Evolutionary conservation across 257 asterid species (phyloP), one percentile per base, ranked within the genome.

Genomic region (Jasminum sambac): DNA sequence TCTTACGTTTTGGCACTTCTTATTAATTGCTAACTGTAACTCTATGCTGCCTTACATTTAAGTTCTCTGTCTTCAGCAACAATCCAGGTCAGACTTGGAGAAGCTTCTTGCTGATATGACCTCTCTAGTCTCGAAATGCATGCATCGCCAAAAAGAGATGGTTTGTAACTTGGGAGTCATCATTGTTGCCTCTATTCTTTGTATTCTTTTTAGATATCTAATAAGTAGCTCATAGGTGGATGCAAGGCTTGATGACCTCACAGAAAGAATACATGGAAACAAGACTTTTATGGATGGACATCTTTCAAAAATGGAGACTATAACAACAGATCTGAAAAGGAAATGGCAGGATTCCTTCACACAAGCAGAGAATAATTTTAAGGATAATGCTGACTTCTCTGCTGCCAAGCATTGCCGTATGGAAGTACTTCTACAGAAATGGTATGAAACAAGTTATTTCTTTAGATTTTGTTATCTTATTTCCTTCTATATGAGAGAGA

Each of bases 361-460:
- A 39, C 91, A 82, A 65, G 78, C 93, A 11, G 92, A 85, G 61
- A 80, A 59, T 58, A 80, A 69, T 77, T 72, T 75, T 23, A 86
- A 84, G 73, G 97, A 91, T 67, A 83, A 64, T 84, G 86, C 92
- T 13, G 90, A 86, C 63, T 86, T 86, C 80, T 83, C 92, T 63
- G 95, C 89, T 58, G 88, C 95, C 66, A 91, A 91, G 84, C 95
- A 87, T 84, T 86, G 96, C 75, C 90, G 95, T 58, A 74, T 91
- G 91, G 95, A 91, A 79, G 76, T 81, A 50, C 83, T 91, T 65
- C 48, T 83, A 69, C 95, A 89, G 75, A 80, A 91, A 57, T 86
- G 96, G 97, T 91, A 57, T 71, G 63, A 42, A 66, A 21, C 19
- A 23, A 55, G 26, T 24, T 41, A 17, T 14, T 55, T 21, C 36